These are phyloP conservation scores for Arthroderma sp. DNA, from an alignment of 2,329 filamentous ascomycete species.

Conservation along the genomic window DNA sequence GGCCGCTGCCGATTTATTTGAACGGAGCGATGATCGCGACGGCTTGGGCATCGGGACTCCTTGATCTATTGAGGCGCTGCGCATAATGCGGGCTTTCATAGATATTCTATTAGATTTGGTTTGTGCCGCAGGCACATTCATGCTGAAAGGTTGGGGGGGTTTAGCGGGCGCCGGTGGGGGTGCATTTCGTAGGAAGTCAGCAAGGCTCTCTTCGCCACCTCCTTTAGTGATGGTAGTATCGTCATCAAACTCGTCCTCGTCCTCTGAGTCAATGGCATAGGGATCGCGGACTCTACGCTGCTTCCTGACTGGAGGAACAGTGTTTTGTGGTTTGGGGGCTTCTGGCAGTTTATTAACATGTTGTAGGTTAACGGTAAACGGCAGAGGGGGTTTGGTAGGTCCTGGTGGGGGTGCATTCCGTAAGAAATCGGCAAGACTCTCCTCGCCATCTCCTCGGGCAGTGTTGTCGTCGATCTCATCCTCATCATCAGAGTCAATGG, in stretches of 20 bases:
- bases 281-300: conserved; percentile 67
- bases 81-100: conserved; percentile 25
- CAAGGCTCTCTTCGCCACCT: conserved; percentile 34
- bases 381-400: conserved; percentile 20
- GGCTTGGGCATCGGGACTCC: conserved; percentile 19
- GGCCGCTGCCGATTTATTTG: conserved; percentile 9
- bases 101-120: conserved; percentile 1
- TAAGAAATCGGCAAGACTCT: conserved; percentile 37
- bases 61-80: conserved; percentile 17
- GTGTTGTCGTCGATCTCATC: conserved; percentile 46
- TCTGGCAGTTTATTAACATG: neutral
- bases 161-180: conserved; percentile 27
- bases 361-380: conserved; percentile 16
- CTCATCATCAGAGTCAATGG: conserved; percentile 66
- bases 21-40: conserved; percentile 22
- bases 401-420: conserved; percentile 31
- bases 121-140: conserved; percentile 9
- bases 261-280: conserved; percentile 73
- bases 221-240: conserved; percentile 16
- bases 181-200: conserved; percentile 36
- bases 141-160: conserved; percentile 20
- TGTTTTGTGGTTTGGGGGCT: neutral
- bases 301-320: conserved; percentile 5
- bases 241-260: conserved; percentile 54
- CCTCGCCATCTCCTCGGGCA: conserved; percentile 28